A percentile compares a stretch with the other conserved stretches of the same genome.
Conservation (phyloP, 2,329 filamentous ascomycete species). For the Colletotrichum lentis region DNA sequence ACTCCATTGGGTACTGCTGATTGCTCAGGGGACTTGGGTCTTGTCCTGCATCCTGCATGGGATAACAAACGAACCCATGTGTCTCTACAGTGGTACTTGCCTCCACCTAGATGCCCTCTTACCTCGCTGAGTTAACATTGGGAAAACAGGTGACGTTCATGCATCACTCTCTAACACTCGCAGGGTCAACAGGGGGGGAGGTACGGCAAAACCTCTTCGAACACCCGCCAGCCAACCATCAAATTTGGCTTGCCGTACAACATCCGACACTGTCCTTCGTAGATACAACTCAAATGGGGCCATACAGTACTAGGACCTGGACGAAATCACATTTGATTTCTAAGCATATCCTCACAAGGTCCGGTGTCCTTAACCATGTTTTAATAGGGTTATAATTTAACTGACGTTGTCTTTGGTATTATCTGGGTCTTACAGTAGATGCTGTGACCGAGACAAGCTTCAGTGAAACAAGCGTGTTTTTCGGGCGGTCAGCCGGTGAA, state of each 20-base stretch:
- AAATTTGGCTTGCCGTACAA: not conserved
- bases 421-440: not conserved
- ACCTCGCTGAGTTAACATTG: no score
- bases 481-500: not conserved
- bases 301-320: no score
- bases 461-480: not conserved
- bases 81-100: not conserved
- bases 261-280: not conserved
- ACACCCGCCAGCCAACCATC: not conserved
- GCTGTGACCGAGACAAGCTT: not conserved
- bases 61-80: not conserved
- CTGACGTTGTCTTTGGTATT: no score
- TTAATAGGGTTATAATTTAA: not conserved
- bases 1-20: not conserved
- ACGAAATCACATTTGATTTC: not conserved
- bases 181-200: not conserved
- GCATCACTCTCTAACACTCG: not conserved
- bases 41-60: constrained; percentile 1
- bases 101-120: not conserved
- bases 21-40: not conserved
- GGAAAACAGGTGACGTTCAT: not conserved
- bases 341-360: not conserved
- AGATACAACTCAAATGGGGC: not conserved
- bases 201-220: not conserved
- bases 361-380: not conserved